phyloP scores from a whole-genome alignment of 1,139 yeast species.

The Zygoascus sp. region DNA sequence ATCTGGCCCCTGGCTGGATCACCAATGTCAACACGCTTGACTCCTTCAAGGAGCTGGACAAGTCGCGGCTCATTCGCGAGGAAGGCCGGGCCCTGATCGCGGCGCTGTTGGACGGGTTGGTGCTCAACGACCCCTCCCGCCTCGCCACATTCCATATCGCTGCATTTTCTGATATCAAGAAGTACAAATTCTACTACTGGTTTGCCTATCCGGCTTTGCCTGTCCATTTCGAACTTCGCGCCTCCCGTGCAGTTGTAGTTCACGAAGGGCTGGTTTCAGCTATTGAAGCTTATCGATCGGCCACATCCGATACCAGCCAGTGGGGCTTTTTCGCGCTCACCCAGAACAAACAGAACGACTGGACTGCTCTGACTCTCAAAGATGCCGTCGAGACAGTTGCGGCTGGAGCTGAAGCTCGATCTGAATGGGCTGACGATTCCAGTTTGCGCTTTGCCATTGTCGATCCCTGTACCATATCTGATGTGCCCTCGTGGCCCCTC shows the following conservation, averaged over 20 bases:
- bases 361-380: conserved; percentile 30
- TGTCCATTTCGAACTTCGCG: conserved; percentile 18
- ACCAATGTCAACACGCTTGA: conserved; percentile 78
- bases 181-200: conserved; percentile 87
- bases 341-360: conserved; percentile 22
- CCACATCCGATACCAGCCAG: conserved; percentile 15
- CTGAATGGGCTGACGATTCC: conserved; percentile 12
- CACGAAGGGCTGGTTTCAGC: conserved; percentile 13
- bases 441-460: conserved; percentile 45
- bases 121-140: conserved; percentile 38
- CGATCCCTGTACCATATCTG: conserved; percentile 52
- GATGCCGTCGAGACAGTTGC: conserved; percentile 11
- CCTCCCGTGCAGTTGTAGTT: conserved; percentile 13
- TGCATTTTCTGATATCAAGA: conserved; percentile 82
- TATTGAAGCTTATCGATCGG: conserved; percentile 22
- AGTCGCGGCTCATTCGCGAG: conserved; percentile 48
- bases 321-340: conserved; percentile 33
- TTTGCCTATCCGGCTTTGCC: conserved; percentile 66
- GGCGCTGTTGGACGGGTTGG: conserved; percentile 34
- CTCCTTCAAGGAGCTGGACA: conserved; percentile 67
- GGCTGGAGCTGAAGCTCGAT: neutral
- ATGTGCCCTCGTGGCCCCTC: conserved; percentile 56
- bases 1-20: conserved; percentile 39
- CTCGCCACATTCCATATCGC: conserved; percentile 54
- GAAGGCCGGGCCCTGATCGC: conserved; percentile 40